Conservation (phyloP, 148 eudicot genomes). For the Selenicereus undatus region DNA sequence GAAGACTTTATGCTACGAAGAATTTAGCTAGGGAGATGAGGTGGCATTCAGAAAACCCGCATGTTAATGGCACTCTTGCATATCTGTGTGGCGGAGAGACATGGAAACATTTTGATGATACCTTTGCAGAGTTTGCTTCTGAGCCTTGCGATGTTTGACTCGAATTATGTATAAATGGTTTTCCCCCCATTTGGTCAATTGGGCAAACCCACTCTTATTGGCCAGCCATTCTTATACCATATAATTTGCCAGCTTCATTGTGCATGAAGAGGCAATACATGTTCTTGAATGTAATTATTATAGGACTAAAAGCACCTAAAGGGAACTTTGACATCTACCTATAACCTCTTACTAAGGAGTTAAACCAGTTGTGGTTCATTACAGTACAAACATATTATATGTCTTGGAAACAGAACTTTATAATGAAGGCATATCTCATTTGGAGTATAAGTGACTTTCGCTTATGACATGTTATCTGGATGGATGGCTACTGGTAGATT, state of each 20-base stretch:
- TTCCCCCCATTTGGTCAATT: too few relatives aligned
- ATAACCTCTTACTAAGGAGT: too few relatives aligned
- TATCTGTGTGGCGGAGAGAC: constrained; percentile 10
- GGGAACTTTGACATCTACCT: too few relatives aligned
- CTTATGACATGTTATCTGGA: background rate
- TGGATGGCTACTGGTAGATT: background rate
- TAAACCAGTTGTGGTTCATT: background rate
- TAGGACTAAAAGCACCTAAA: too few relatives aligned
- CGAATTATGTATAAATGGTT: background rate
- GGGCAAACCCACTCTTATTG: too few relatives aligned
- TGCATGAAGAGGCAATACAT: too few relatives aligned
- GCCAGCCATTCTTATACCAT: too few relatives aligned
- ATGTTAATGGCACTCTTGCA: background rate
- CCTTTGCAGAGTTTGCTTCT: too few relatives aligned
- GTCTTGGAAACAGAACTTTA: background rate
- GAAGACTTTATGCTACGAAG: constrained; percentile 7
- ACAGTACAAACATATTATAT: background rate
- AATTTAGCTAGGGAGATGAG: background rate
- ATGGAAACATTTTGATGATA: too few relatives aligned
- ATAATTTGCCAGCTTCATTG: too few relatives aligned
- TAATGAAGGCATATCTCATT: background rate
- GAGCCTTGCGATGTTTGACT: too few relatives aligned
- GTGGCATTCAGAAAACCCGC: constrained; percentile 1
- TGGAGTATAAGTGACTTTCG: background rate
- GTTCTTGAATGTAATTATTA: too few relatives aligned